These are phyloP conservation scores for Pezicula carpinea DNA, from an alignment of 2,329 filamentous ascomycete species.

Conservation along the genomic window DNA sequence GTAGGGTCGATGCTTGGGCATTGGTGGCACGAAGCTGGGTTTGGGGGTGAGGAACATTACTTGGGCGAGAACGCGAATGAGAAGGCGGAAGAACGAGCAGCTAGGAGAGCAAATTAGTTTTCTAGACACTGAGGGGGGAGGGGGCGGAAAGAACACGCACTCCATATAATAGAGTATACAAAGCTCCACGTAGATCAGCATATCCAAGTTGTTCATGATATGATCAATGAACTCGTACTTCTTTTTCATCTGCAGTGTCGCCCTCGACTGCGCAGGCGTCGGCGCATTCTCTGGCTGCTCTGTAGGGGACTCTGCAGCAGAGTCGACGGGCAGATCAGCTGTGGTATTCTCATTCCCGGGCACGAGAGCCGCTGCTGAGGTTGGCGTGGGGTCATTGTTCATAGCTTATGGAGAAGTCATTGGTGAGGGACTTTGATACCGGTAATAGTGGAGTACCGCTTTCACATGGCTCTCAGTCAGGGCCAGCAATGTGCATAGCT, in stretches of 20 bases:
- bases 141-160: constrained; percentile 36
- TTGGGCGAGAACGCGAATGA: constrained; percentile 54
- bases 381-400: constrained; percentile 46
- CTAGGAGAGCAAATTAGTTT: constrained; percentile 31
- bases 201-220: constrained; percentile 57
- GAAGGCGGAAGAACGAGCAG: constrained; percentile 59
- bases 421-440: constrained; percentile 4
- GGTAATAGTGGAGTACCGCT: no score
- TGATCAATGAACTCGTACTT: constrained; percentile 50
- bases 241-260: constrained; percentile 46
- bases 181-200: constrained; percentile 59
- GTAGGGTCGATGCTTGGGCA: constrained; percentile 50
- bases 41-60: constrained; percentile 58
- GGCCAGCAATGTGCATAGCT: no score
- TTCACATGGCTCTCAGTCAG: no score
- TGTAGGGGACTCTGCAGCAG: neutral
- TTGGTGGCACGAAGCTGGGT: constrained; percentile 48
- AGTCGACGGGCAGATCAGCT: neutral
- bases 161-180: constrained; percentile 67
- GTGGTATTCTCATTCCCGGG: neutral
- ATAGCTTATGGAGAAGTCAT: constrained; percentile 36
- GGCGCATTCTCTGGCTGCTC: constrained; percentile 6
- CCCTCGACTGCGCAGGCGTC: constrained; percentile 26
- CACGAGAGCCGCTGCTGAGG: constrained; percentile 32
- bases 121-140: neutral